These are phyloP conservation scores for Protostelium mycophagum DNA, from an alignment of 78 protist genomes.

Conservation along the genomic window DNA sequence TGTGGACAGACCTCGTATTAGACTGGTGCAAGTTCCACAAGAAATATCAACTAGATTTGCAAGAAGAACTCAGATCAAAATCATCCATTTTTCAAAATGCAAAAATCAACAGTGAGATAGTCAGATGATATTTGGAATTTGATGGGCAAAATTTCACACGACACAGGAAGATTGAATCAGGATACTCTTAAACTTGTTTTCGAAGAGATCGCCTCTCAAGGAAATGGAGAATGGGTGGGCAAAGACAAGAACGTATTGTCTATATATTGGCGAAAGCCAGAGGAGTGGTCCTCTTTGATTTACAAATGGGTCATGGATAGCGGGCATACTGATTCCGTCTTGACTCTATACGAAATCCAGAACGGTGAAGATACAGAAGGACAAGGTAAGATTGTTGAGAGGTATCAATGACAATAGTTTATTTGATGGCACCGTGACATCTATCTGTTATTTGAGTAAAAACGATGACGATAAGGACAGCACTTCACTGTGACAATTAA, in stretches of 20 bases:
- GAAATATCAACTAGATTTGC: slow-evolving; percentile 41
- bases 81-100: slow-evolving; percentile 29
- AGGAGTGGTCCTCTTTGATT: slow-evolving; percentile 51
- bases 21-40: slow-evolving; percentile 32
- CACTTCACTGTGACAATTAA: too few species aligned
- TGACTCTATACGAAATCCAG: slow-evolving; percentile 68
- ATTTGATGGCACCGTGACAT: too few species aligned
- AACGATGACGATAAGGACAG: too few species aligned
- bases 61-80: slow-evolving; percentile 35
- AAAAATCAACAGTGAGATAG: slow-evolving; percentile 21
- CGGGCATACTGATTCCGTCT: slow-evolving; percentile 28
- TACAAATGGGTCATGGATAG: slow-evolving; percentile 59
- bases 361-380: slow-evolving; percentile 54
- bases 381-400: slow-evolving; percentile 4
- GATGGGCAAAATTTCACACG: not conserved
- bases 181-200: slow-evolving; percentile 21
- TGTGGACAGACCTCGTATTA: slow-evolving; percentile 58
- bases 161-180: slow-evolving; percentile 30
- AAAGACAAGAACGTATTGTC: slow-evolving; percentile 31
- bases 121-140: not conserved
- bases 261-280: slow-evolving; percentile 63
- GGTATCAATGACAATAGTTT: too few species aligned
- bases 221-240: slow-evolving; percentile 61
- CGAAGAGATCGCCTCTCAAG: slow-evolving; percentile 42
- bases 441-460: too few species aligned